A percentile compares a stretch with the other conserved stretches of the same genome.
These are phyloP conservation scores for Lactifluus pinguis DNA, from an alignment of 768 basidiomycete genomes.

Conservation along the genomic window DNA sequence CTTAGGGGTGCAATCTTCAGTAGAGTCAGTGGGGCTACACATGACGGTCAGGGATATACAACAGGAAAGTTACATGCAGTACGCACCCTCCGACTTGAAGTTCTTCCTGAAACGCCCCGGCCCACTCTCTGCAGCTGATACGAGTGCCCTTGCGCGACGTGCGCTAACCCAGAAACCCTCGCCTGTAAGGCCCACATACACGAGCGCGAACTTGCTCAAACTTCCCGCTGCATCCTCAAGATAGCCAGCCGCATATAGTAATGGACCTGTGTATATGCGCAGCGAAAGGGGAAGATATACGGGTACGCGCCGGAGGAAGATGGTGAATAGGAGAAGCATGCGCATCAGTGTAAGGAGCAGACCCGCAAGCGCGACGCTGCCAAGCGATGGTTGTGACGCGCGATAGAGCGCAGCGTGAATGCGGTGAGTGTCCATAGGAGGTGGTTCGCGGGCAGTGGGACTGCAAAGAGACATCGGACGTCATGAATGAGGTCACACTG, in stretches of 20 bases:
- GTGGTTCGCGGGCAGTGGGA: constrained; percentile 29
- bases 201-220: constrained; percentile 49
- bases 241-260: constrained; percentile 34
- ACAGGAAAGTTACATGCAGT: neutral
- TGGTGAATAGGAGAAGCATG: constrained; percentile 39
- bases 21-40: constrained; percentile 53
- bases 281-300: constrained; percentile 39
- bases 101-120: constrained; percentile 35
- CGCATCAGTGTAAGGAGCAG: constrained; percentile 69
- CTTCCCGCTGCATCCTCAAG: constrained; percentile 40
- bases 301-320: constrained; percentile 49
- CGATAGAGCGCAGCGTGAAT: constrained; percentile 74
- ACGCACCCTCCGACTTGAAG: constrained; percentile 53
- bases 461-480: constrained; percentile 15
- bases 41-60: neutral
- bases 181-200: constrained; percentile 49
- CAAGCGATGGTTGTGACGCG: constrained; percentile 73
- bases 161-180: constrained; percentile 45
- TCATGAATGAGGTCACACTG: neutral
- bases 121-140: constrained; percentile 44
- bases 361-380: constrained; percentile 67
- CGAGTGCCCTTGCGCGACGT: constrained; percentile 46
- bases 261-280: constrained; percentile 34
- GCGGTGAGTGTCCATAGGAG: constrained; percentile 52
- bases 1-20: constrained; percentile 72